Base-by-base conservation (phyloP, 441 rosid genomes). In the Syzygium syzygioides region DNA sequence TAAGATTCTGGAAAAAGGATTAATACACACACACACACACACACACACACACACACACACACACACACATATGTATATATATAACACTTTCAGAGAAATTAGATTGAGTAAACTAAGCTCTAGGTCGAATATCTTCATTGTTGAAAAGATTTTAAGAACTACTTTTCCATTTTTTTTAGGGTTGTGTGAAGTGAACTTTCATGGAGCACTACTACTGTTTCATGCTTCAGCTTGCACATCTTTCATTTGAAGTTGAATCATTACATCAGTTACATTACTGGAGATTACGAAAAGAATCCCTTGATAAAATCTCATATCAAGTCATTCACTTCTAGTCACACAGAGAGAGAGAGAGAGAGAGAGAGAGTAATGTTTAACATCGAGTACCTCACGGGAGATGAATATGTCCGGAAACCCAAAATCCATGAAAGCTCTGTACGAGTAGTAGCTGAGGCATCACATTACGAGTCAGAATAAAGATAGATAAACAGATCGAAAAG, bases 351-450 rank as follows among this genome's bases (percentile, higher is more conserved):
- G 28, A 15, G 45, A 45, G 48, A 45, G 48, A 45, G 9, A 79
- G 57, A 68, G 62, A 34, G 23, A 66, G 48, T 66, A 45, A 17
- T 59, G 41, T 41, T 59, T 25, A 57, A 52, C 2, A 52, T 64
- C 5, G 9, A 59, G 86, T 96, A 98, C 99, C 99, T 98, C 99
- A n/a, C 97, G 96, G 64, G 99, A 97, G 92, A 97, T 93, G 91
- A 96, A 98, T 88, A 96, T 93, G 91, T 96, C 96, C 18, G 95
- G 95, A 93, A 95, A 97, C 86, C 99, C 99, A 90, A 94, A 96
- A 91, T 98, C 99, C 90, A 93, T 88, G 92, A 85, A 96, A 57
- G 98, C 99, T 91, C 86, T 93, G 87, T 95, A 96, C 37, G 99
- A 97, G 92, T 97, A 97, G 95, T 98, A 95, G 94, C 99, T 97